These are phyloP conservation scores for Blastomyces silverae DNA, from an alignment of 2,329 filamentous ascomycete species.

Conservation along the genomic window DNA sequence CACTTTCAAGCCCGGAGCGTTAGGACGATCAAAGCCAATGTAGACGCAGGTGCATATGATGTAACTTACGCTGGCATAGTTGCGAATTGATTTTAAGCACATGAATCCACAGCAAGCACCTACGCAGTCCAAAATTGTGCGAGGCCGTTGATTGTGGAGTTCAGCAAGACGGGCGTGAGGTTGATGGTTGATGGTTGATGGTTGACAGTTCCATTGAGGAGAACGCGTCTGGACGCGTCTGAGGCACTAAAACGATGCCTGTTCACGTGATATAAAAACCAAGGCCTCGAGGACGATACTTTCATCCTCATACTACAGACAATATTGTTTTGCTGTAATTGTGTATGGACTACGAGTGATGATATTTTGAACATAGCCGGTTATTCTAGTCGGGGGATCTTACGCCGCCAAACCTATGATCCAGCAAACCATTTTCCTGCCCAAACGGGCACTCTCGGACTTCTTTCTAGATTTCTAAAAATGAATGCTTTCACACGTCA, in stretches of 20 bases:
- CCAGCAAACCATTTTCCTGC: no score
- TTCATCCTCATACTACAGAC: no score
- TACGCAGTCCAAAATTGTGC: neutral
- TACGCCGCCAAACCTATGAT: no score
- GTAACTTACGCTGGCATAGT: slow-evolving; percentile 10
- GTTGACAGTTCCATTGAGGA: no score
- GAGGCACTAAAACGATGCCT: neutral
- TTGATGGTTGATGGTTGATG: neutral
- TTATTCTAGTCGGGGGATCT: no score
- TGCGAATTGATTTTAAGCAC: neutral
- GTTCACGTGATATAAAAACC: slow-evolving; percentile 2
- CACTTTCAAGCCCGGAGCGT: slow-evolving; percentile 39
- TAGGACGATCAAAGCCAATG: neutral
- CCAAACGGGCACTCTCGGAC: no score
- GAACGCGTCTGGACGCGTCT: slow-evolving; percentile 7
- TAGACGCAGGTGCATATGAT: neutral
- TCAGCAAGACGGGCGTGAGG: neutral
- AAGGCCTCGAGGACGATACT: no score
- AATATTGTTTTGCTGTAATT: no score
- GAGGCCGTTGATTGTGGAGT: neutral
- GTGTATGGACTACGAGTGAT: no score
- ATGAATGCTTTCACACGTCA: no score
- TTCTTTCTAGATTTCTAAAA: no score
- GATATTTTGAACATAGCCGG: no score
- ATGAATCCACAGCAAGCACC: neutral